phyloP scores from a whole-genome alignment of 2,329 filamentous ascomycete species.

The Aphanocladium album region DNA sequence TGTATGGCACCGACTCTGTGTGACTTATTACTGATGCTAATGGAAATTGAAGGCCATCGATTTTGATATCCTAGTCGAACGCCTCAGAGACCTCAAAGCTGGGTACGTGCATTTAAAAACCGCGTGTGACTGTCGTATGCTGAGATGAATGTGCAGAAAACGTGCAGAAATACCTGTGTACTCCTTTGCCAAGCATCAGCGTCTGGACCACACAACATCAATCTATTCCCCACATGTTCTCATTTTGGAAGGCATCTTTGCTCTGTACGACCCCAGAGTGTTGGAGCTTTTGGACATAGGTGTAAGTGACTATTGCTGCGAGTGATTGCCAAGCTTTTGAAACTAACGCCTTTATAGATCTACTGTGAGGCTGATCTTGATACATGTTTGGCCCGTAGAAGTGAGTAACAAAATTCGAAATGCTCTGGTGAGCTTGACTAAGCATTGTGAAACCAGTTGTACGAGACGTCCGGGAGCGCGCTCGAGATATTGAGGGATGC shows the following conservation, averaged over 20 bases:
- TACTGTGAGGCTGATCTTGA: conserved; percentile 96
- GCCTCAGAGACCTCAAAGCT: conserved; percentile 77
- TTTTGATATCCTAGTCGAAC: conserved; percentile 81
- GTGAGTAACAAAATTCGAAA: conserved; percentile 45
- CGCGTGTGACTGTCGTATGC: conserved; percentile 9
- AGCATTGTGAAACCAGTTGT: conserved; percentile 49
- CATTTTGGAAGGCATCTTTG: conserved; percentile 93
- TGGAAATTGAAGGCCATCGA: conserved; percentile 63
- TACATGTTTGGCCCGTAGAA: conserved; percentile 82
- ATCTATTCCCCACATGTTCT: conserved; percentile 97
- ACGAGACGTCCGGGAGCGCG: conserved; percentile 84
- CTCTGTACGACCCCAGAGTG: conserved; percentile 81
- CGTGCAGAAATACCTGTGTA: conserved; percentile 90
- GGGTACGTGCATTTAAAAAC: conserved; percentile 56
- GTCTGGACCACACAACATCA: conserved; percentile 71
- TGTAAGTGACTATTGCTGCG: conserved; percentile 37
- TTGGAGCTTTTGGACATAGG: conserved; percentile 87
- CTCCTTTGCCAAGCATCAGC: conserved; percentile 87
- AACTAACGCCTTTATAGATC: conserved; percentile 48
- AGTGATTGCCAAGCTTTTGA: not conserved
- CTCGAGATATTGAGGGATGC: conserved; percentile 86
- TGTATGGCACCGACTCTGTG: conserved; percentile 30
- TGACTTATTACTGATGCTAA: not conserved
- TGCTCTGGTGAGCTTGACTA: conserved; percentile 10
- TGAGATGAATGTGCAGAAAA: conserved; percentile 49